Conservation (phyloP, 2,329 filamentous ascomycete species). For the Drechmeria coniospora region DNA sequence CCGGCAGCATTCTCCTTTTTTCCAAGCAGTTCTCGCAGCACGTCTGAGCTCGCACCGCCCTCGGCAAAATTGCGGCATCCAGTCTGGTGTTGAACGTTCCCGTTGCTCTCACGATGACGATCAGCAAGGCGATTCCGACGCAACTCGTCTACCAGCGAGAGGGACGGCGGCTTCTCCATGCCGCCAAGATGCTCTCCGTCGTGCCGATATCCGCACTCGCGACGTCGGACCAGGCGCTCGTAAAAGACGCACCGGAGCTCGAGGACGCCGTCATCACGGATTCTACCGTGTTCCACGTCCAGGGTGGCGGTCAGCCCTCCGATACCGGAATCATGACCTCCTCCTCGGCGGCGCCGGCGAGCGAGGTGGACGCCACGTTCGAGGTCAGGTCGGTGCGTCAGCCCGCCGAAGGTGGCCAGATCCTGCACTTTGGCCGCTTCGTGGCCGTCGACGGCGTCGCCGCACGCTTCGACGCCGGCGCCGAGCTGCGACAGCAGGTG, state of each 20-base stretch:
- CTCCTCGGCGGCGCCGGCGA: too few relatives aligned
- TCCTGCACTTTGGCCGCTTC: conserved; percentile 1
- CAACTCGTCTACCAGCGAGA: too few relatives aligned
- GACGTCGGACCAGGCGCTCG: conserved; percentile 34
- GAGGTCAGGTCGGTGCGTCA: neutral
- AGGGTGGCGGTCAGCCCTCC: conserved; percentile 58
- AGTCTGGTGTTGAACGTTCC: too few relatives aligned
- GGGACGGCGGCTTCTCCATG: too few relatives aligned
- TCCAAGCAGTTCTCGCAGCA: too few relatives aligned
- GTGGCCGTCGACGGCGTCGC: neutral
- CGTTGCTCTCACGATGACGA: too few relatives aligned
- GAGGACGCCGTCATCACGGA: conserved; percentile 42
- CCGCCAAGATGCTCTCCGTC: too few relatives aligned
- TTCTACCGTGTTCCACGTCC: conserved; percentile 55
- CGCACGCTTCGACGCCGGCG: conserved; percentile 32
- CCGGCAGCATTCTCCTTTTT: too few relatives aligned
- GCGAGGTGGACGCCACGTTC: too few relatives aligned
- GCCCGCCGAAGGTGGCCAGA: neutral
- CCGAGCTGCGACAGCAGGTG: conserved; percentile 43
- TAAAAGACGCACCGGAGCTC: conserved; percentile 36
- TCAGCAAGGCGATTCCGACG: too few relatives aligned
- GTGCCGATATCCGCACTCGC: conserved; percentile 31
- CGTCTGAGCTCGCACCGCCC: too few relatives aligned
- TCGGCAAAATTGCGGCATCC: too few relatives aligned
- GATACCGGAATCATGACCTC: conserved; percentile 47